Evolutionary conservation across 2,329 filamentous ascomycete genomes (phyloP).

Genomic region (Lizonia empirigonia): DNA sequence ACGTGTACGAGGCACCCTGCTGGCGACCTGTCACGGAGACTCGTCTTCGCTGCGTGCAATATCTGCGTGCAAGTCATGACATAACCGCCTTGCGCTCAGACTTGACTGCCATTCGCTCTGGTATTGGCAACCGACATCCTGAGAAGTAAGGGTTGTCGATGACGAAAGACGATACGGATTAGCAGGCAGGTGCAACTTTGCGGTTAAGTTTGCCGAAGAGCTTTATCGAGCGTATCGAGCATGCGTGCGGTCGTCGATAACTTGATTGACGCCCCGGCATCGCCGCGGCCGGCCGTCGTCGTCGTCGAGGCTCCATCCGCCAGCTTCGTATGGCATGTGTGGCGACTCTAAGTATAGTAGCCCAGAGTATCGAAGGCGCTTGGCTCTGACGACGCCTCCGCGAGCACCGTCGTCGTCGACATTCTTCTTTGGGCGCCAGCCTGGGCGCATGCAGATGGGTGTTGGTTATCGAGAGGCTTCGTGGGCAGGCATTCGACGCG

Average conservation of each 20-base stretch:
- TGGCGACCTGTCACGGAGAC: constrained; percentile 2
- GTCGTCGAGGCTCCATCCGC: not conserved
- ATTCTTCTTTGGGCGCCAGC: not conserved
- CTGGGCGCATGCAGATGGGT: not conserved
- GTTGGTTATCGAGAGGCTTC: not conserved
- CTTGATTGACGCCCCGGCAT: not conserved
- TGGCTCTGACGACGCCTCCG: not conserved
- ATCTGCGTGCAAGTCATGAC: constrained; percentile 3
- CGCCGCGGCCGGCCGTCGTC: not conserved
- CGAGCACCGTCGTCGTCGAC: not conserved
- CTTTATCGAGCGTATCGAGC: no score
- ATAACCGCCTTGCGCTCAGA: constrained; percentile 1
- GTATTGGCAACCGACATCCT: not conserved
- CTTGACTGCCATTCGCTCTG: not conserved
- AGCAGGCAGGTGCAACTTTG: not conserved
- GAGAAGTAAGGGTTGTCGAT: not conserved
- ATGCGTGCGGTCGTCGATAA: no score
- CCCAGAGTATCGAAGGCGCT: constrained; percentile 2
- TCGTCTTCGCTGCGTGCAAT: not conserved
- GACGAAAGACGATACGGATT: not conserved
- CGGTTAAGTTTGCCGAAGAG: not conserved
- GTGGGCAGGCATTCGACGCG: not conserved
- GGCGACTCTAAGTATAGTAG: constrained; percentile 11
- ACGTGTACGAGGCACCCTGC: constrained; percentile 7
- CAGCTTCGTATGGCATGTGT: constrained; percentile 2